Evolutionary conservation across 1,284 basidiomycete genomes (phyloP).

Genomic region (Ganoderma lucidum): DNA sequence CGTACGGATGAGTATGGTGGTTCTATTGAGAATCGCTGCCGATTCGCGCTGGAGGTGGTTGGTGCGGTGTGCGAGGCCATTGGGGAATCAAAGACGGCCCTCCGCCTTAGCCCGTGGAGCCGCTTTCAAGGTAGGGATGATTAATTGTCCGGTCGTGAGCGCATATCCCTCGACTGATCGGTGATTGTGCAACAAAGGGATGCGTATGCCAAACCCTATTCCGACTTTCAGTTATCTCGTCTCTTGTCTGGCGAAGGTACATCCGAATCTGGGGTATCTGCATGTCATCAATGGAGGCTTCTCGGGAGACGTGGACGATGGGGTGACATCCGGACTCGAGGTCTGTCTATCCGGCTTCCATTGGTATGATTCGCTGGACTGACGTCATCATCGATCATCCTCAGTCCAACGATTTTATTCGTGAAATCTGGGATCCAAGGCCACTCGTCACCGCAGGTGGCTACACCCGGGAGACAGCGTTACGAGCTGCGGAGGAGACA

Average conservation of each 20-base stretch:
- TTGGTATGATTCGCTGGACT: not conserved
- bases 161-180: not conserved
- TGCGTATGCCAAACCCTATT: constrained; percentile 57
- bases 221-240: constrained; percentile 52
- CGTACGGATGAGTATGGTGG: constrained; percentile 70
- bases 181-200: constrained; percentile 37
- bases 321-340: constrained; percentile 4
- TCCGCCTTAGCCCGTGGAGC: constrained; percentile 65
- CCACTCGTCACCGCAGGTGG: constrained; percentile 48
- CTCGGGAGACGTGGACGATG: constrained; percentile 24
- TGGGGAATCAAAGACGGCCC: constrained; percentile 50
- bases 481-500: constrained; percentile 39
- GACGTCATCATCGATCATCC: not conserved
- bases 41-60: constrained; percentile 59
- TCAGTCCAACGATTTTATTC: constrained; percentile 41
- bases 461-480: constrained; percentile 37
- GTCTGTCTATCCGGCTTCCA: not conserved
- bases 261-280: constrained; percentile 63
- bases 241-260: constrained; percentile 43
- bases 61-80: constrained; percentile 56
- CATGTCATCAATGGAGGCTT: constrained; percentile 54
- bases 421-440: constrained; percentile 39
- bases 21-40: constrained; percentile 57
- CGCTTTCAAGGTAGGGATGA: constrained; percentile 42
- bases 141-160: constrained; percentile 42